phyloP scores from a whole-genome alignment of 2,329 filamentous ascomycete genomes.

The Leptographium procerum region DNA sequence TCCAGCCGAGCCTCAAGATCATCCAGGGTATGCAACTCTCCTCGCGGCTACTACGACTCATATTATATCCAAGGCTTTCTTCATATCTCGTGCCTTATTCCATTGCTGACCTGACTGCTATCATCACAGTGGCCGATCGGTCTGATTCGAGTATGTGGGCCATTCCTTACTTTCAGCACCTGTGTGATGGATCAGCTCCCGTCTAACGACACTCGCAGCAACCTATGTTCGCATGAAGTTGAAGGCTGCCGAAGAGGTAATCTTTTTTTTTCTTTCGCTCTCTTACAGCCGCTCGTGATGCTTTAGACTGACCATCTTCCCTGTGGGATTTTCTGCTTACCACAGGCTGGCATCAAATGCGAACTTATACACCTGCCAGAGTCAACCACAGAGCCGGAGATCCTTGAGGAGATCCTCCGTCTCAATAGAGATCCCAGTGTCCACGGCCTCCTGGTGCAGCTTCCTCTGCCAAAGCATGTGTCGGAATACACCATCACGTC shows the following conservation, averaged over 20 bases:
- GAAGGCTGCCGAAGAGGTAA: slow-evolving; percentile 86
- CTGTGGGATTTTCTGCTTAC: background rate
- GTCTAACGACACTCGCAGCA: slow-evolving; percentile 33
- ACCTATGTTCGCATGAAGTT: slow-evolving; percentile 99
- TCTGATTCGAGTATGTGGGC: slow-evolving; percentile 69
- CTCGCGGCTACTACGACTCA: background rate
- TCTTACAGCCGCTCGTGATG: too few species aligned
- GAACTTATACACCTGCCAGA: slow-evolving; percentile 76
- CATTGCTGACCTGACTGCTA: background rate
- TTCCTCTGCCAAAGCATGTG: slow-evolving; percentile 80
- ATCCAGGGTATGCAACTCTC: slow-evolving; percentile 62
- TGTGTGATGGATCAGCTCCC: background rate
- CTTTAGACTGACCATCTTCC: background rate
- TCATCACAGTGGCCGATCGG: slow-evolving; percentile 65
- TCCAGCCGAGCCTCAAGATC: slow-evolving; percentile 83
- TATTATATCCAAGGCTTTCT: too few species aligned
- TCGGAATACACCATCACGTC: slow-evolving; percentile 87
- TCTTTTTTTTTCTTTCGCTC: too few species aligned
- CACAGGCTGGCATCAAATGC: slow-evolving; percentile 76
- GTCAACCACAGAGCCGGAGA: slow-evolving; percentile 69
- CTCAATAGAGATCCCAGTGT: slow-evolving; percentile 81
- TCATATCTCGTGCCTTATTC: background rate
- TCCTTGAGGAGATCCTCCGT: slow-evolving; percentile 67
- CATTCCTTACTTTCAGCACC: background rate
- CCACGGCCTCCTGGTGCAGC: slow-evolving; percentile 87